phyloP scores from a whole-genome alignment of 2,329 filamentous ascomycete species.

The Colletotrichum chlorophyti region DNA sequence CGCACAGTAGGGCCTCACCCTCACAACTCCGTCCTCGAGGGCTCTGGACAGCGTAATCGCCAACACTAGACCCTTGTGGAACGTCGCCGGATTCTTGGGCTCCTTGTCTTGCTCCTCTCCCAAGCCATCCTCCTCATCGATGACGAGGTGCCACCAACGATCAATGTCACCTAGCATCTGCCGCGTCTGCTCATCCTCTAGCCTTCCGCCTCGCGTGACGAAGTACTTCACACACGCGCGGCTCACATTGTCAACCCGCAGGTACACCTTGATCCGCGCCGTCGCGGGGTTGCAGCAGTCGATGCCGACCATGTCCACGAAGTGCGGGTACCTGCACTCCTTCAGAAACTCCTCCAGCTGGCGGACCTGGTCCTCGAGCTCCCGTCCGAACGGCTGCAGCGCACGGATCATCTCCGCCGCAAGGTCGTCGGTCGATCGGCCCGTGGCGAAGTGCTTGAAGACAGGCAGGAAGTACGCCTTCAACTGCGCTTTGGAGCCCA shows the following conservation, averaged over 20 bases:
- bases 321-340: background rate
- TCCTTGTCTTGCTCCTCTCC: background rate
- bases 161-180: background rate
- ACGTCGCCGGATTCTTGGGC: background rate
- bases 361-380: background rate
- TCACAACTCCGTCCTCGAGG: background rate
- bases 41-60: background rate
- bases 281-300: background rate
- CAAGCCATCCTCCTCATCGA: background rate
- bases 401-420: background rate
- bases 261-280: background rate
- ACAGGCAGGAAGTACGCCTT: background rate
- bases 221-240: background rate
- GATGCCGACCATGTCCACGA: background rate
- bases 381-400: background rate
- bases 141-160: background rate
- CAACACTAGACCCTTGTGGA: background rate
- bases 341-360: background rate
- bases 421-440: background rate
- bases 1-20: background rate
- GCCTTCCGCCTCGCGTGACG: background rate
- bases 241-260: background rate
- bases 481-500: background rate
- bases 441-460: background rate
- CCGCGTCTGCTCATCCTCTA: background rate